phyloP scores from a whole-genome alignment of 2,329 filamentous ascomycete genomes.

The Mariannaea sp. region DNA sequence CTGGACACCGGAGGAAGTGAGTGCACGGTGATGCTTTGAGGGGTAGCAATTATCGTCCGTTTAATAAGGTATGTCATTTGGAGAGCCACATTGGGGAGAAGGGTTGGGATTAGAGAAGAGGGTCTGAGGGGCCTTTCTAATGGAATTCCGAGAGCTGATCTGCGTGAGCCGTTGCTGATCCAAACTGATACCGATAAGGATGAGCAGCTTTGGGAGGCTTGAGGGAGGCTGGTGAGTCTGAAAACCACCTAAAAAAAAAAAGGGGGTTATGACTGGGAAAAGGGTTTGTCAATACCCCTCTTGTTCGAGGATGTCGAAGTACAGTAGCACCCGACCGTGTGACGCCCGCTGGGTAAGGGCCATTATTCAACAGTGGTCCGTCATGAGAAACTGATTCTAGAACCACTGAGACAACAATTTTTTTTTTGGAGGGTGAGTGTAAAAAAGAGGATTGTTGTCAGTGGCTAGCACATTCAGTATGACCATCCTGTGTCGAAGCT shows the following conservation, averaged over 20 bases:
- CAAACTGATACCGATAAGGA: background rate
- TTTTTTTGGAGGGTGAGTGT: too few species aligned
- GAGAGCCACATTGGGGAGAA: constrained; percentile 7
- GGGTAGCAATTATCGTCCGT: too few species aligned
- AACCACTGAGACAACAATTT: too few species aligned
- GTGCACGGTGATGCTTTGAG: constrained; percentile 18
- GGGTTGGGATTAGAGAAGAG: constrained; percentile 1
- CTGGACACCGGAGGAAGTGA: background rate
- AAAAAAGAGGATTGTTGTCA: too few species aligned
- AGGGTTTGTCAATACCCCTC: background rate
- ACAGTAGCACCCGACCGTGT: too few species aligned
- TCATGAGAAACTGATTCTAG: too few species aligned
- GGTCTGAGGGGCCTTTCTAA: background rate
- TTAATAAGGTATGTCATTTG: too few species aligned
- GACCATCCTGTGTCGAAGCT: too few species aligned
- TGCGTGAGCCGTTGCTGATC: background rate
- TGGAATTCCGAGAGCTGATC: background rate
- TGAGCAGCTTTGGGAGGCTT: background rate
- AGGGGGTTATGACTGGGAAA: too few species aligned
- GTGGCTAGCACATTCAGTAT: too few species aligned
- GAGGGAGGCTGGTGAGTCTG: background rate
- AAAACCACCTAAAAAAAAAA: background rate
- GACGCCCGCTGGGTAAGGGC: background rate
- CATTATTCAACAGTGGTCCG: constrained; percentile 10
- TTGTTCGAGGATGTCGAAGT: background rate